These are phyloP conservation scores for Candida stauntonica DNA, from an alignment of 805 yeast species.

Conservation along the genomic window DNA sequence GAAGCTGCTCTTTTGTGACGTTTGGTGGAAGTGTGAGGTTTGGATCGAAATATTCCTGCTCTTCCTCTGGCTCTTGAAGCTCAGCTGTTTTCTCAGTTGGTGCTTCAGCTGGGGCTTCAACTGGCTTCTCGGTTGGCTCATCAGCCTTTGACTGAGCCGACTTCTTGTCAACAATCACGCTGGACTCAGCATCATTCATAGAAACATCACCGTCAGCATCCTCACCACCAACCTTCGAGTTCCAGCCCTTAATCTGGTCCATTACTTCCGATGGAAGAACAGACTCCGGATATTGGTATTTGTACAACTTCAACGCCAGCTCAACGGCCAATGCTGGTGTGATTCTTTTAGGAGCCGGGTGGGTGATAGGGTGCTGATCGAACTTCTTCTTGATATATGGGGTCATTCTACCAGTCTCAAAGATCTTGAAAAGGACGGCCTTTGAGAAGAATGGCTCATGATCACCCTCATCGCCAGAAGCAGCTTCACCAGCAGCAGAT, in stretches of 20 bases:
- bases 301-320: conserved; percentile 5
- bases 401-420: conserved; percentile 7
- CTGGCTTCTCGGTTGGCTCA: too few relatives aligned
- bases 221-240: background rate
- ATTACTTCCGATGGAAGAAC: background rate
- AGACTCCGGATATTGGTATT: conserved; percentile 10
- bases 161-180: background rate
- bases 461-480: background rate
- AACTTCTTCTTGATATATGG: conserved; percentile 10
- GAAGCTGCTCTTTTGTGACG: conserved; percentile 9
- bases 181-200: conserved; percentile 4
- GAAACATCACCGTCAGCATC: conserved; percentile 3
- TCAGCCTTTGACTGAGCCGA: too few relatives aligned
- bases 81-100: too few relatives aligned
- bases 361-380: conserved; percentile 7
- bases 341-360: conserved; percentile 4
- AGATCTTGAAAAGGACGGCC: conserved; percentile 7
- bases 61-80: too few relatives aligned
- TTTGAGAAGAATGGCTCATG: conserved; percentile 8
- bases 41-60: conserved; percentile 2
- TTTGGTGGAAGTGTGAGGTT: conserved; percentile 1
- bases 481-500: too few relatives aligned
- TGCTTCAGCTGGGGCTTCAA: too few relatives aligned
- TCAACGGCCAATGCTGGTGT: conserved; percentile 2
- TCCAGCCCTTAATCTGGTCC: background rate